Evolutionary conservation across 2,329 filamentous ascomycete species (phyloP), one percentile per base, ranked within the genome.

Genomic region (Diaporthe batatas): DNA sequence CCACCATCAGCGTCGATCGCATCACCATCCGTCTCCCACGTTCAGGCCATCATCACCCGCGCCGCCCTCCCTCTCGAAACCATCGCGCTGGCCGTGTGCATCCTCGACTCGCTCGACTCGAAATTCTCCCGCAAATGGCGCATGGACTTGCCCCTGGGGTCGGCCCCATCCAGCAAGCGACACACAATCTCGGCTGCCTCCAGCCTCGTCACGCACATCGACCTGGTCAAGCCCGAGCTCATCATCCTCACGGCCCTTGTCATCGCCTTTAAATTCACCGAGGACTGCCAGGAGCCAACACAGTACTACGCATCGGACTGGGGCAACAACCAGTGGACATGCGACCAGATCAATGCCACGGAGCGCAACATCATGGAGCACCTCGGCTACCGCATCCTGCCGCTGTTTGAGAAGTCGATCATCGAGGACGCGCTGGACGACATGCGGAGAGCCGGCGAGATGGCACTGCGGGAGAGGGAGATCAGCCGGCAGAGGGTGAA

Each of bases 331-430:
- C 77, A 87, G 62, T 93, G 91, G 90, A 87, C 89, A 2, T 86
- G 84, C 77, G 84, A 87, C 71, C 90, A 92, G 83, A 85, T 92
- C 77, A 91, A 91, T 76, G 86, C 86, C 65, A 92, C 91, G 1
- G 90, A 92, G 80, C 84, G 88, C 59, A 88, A 86, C 80, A 87
- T 92, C 76, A 88, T 92, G 85, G 89, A 91, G 82, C 90, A 87
- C 79, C 83, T 93, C 59, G 85, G 86, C 75, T 92, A 91, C 80
- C 86, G 90, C 71, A 88, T 93, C 78, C 81, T 92, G 80, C 89
- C 89, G 8, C 83, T 92, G 12, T 90, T 86, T 80, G 84, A 89
- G 64, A 84, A 86, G 2, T 84, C 85, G 47, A 85, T 89, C 74
- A 86, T 92, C 74, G 83, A 85, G 49, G 88, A 90, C 75, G 90